Percentiles rank a stretch among this genome's conserved stretches.
Conservation (phyloP, 495 filamentous ascomycete genomes). For the Hypoxylon lenormandii region DNA sequence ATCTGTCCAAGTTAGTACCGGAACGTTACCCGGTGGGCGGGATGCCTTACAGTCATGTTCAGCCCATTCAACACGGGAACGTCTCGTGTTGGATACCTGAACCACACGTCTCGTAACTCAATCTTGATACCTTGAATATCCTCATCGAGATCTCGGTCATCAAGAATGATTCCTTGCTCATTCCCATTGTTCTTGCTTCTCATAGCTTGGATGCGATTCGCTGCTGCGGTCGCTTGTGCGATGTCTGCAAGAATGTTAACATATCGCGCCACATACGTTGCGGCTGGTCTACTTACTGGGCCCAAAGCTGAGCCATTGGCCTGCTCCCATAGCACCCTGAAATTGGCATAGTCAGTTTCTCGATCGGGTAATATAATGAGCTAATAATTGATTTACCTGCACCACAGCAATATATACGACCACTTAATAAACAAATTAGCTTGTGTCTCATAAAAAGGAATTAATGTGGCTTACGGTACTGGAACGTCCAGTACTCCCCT, state of each 20-base stretch:
- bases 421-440: slow-evolving; percentile 47
- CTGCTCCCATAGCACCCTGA: slow-evolving; percentile 57
- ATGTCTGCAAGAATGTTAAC: slow-evolving; percentile 55
- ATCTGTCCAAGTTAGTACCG: slow-evolving; percentile 56
- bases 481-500: slow-evolving; percentile 59
- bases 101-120: slow-evolving; percentile 68
- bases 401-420: slow-evolving; percentile 63
- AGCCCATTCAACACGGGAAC: slow-evolving; percentile 64
- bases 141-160: slow-evolving; percentile 50
- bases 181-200: slow-evolving; percentile 47
- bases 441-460: not conserved
- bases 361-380: not conserved
- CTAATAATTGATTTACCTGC: slow-evolving; percentile 50
- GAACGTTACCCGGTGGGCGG: slow-evolving; percentile 13
- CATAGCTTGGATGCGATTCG: slow-evolving; percentile 66
- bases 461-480: slow-evolving; percentile 54
- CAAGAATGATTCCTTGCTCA: slow-evolving; percentile 46
- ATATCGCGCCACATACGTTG: not conserved
- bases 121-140: slow-evolving; percentile 65
- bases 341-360: slow-evolving; percentile 20
- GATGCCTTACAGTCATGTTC: slow-evolving; percentile 58
- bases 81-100: slow-evolving; percentile 69
- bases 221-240: slow-evolving; percentile 68
- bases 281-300: slow-evolving; percentile 57
- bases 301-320: slow-evolving; percentile 61